Conservation (phyloP, 371 early-diverging fungal species). For the Lichtheimia hyalospora region DNA sequence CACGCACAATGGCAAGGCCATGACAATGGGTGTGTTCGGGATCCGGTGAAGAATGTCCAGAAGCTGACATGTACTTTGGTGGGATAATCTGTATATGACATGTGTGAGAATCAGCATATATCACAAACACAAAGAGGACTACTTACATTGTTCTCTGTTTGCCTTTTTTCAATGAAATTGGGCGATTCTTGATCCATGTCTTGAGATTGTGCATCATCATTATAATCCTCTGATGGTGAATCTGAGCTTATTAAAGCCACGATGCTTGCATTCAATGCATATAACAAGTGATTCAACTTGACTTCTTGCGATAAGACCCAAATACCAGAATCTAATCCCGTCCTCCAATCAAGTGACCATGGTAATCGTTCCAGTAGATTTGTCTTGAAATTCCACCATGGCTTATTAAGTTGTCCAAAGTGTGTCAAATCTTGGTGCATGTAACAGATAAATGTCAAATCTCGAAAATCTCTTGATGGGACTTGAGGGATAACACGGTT, state of each 20-base stretch:
- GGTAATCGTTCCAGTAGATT: conserved; percentile 58
- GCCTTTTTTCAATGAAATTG: no score
- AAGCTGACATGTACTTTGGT: conserved; percentile 58
- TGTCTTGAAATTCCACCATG: conserved; percentile 59
- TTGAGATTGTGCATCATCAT: background rate
- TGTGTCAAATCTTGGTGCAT: conserved; percentile 24
- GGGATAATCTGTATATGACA: conserved; percentile 19
- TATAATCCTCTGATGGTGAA: background rate
- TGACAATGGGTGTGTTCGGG: conserved; percentile 58
- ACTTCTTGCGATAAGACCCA: conserved; percentile 66
- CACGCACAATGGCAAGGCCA: conserved; percentile 75
- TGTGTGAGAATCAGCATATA: background rate
- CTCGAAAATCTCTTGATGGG: conserved; percentile 60
- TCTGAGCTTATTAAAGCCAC: conserved; percentile 69
- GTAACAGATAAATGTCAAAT: conserved; percentile 51
- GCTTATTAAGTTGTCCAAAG: conserved; percentile 4
- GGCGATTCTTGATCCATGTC: background rate
- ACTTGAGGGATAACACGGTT: conserved; percentile 27
- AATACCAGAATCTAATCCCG: conserved; percentile 49
- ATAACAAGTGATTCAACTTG: conserved; percentile 66
- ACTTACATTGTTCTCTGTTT: background rate
- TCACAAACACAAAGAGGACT: background rate
- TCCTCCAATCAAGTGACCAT: conserved; percentile 62
- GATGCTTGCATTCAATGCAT: conserved; percentile 73
- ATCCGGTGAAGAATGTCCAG: conserved; percentile 45